Conservation (phyloP, 371 early-diverging fungal genomes). For the Mortierella polycephala region DNA sequence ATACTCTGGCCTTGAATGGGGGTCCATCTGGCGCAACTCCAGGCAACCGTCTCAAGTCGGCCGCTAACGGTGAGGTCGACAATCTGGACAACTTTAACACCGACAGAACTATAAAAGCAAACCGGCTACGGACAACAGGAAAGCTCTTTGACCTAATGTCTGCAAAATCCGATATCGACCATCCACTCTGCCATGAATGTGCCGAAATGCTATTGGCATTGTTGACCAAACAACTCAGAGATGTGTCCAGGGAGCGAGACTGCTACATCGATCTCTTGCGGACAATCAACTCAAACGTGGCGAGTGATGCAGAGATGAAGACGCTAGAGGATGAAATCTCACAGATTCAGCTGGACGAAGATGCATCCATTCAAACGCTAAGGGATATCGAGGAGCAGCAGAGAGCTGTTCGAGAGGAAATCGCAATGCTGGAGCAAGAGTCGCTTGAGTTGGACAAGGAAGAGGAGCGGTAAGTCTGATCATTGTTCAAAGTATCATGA, state of each 20-base stretch:
- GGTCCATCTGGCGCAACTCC: background rate
- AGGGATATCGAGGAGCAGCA: slow-evolving; percentile 71
- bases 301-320: slow-evolving; percentile 62
- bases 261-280: slow-evolving; percentile 79
- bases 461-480: slow-evolving; percentile 61
- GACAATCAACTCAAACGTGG: slow-evolving; percentile 63
- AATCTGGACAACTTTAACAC: slow-evolving; percentile 13
- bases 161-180: slow-evolving; percentile 76
- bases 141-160: slow-evolving; percentile 79
- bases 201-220: slow-evolving; percentile 79
- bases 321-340: slow-evolving; percentile 60
- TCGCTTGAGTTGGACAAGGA: slow-evolving; percentile 69
- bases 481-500: background rate
- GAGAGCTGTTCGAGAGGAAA: slow-evolving; percentile 63
- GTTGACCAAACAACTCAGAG: slow-evolving; percentile 75
- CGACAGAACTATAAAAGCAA: slow-evolving; percentile 56
- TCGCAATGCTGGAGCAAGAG: slow-evolving; percentile 70
- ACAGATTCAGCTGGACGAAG: slow-evolving; percentile 64
- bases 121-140: slow-evolving; percentile 70
- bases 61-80: slow-evolving; percentile 18
- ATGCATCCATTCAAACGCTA: slow-evolving; percentile 65
- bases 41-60: slow-evolving; percentile 17
- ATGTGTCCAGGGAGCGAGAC: slow-evolving; percentile 77
- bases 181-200: slow-evolving; percentile 92
- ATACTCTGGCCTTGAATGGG: slow-evolving; percentile 13